Base-by-base conservation (phyloP, 805 yeast species). In the Middelhovenomyces tepae region DNA sequence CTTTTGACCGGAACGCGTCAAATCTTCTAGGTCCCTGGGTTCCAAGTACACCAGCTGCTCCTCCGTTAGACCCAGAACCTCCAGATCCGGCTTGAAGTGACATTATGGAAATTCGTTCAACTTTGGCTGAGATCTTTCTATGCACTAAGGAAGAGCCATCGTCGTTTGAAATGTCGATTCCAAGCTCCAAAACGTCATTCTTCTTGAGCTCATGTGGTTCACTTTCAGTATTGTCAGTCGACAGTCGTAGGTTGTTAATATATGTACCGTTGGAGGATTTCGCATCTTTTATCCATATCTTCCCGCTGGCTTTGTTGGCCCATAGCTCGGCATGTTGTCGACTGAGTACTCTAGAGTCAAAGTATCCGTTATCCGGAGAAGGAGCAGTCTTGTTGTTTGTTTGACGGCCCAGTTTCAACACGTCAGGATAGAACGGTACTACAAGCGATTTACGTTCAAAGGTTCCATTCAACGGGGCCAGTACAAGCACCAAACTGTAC, bases 241-340 rank as follows among this genome's bases (percentile, higher is more conserved):
- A 70, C 7, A 91, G 66, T 41, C 86, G 76, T 26, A 60, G 65
- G 21, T 77, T 83, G 54, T 91, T 91, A 31, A 91, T 73, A 54
- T 80, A 93, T 0, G 98, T 89, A 7, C 99, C 99, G 57, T 91
- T 91, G 16, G 95, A 81, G 2, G 94, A 80, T 37, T 86, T 85
- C 50, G 86, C 69, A 59, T 91, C 99, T 44, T 78, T 74, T 16
- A 91, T 69, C 66, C 68, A 84, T 14, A 93, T 67, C 38, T 69
- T 69, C 4, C 87, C 86, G 4, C 62, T 58, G 16, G 55, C 55
- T 11, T 73, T 64, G 45, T 83, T 91, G 22, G 86, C 73, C 62
- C 73, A 83, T 42, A 91, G 60, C 48, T 83, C 89, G 0, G 99
- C 99, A 59, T 91, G 99, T 50, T 83, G 91, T 44, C 99, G 65